phyloP scores from a whole-genome alignment of 108 stramenopile genomes.

The Nitzschia inconspicua region DNA sequence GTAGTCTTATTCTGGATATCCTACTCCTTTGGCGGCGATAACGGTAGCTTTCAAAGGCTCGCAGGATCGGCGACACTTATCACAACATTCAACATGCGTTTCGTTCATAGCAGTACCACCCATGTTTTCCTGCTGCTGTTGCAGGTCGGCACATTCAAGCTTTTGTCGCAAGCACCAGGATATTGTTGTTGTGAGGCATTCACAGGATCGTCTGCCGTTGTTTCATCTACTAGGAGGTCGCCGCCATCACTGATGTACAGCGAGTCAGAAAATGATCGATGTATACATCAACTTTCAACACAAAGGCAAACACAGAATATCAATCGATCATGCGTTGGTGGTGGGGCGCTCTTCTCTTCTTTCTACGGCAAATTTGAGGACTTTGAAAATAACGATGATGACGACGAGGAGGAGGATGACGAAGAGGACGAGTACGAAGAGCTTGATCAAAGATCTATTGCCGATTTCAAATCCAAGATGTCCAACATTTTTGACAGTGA shows the following conservation, averaged over 20 bases:
- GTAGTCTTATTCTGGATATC: no score
- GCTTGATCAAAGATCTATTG: slow-evolving; percentile 47
- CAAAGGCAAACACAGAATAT: background rate
- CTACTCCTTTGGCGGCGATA: no score
- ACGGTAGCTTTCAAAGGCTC: no score
- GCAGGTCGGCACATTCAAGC: no score
- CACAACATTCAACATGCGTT: no score
- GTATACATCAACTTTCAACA: background rate
- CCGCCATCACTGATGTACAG: background rate
- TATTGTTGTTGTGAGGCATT: background rate
- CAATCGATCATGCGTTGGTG: background rate
- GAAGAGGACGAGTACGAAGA: slow-evolving; percentile 46
- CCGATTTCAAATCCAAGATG: slow-evolving; percentile 48
- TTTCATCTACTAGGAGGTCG: background rate
- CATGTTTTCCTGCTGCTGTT: no score
- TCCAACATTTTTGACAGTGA: slow-evolving; percentile 45
- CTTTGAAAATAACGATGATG: slow-evolving; percentile 43
- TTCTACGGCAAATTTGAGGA: slow-evolving; percentile 61
- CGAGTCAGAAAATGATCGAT: background rate
- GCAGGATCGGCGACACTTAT: no score
- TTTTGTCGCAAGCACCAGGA: no score
- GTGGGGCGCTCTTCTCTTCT: slow-evolving; percentile 10
- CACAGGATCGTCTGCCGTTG: background rate
- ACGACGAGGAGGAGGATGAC: slow-evolving; percentile 62
- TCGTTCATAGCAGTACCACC: no score